Percentiles rank a stretch among this genome's conserved stretches.
These are phyloP conservation scores for Irpex lacteus DNA, from an alignment of 1,284 basidiomycete genomes.

Conservation along the genomic window DNA sequence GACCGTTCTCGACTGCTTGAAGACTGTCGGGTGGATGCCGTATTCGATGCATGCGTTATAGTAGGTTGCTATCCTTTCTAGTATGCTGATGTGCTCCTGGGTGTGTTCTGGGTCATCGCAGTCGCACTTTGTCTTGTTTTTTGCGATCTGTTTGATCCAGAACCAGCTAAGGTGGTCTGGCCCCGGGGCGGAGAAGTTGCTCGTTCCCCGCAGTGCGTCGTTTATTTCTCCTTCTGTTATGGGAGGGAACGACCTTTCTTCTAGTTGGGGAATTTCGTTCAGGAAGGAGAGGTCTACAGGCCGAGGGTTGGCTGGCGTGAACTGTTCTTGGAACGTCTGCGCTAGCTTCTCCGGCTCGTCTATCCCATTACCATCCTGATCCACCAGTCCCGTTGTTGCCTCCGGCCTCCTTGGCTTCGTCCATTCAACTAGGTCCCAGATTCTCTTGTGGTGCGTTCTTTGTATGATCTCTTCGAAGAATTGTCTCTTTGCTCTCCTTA, in stretches of 20 bases:
- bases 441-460: neutral
- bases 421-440: neutral
- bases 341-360: neutral
- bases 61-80: neutral
- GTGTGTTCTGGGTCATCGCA: neutral
- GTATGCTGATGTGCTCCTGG: neutral
- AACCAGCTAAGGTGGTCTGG: neutral
- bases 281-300: neutral
- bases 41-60: neutral
- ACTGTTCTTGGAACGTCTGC: neutral
- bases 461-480: neutral
- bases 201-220: neutral
- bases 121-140: neutral
- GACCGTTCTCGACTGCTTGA: neutral
- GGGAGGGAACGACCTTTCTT: neutral
- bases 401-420: neutral
- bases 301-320: neutral
- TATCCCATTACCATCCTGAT: neutral
- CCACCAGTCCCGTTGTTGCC: neutral
- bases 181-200: neutral
- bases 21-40: neutral
- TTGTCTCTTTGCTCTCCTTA: neutral
- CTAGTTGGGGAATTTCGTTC: neutral
- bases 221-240: neutral
- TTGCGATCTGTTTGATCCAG: neutral